Evolutionary conservation across 2,329 filamentous ascomycete genomes (phyloP), one percentile per base, ranked within the genome.

Genomic region (Aspergillus arachidicola): DNA sequence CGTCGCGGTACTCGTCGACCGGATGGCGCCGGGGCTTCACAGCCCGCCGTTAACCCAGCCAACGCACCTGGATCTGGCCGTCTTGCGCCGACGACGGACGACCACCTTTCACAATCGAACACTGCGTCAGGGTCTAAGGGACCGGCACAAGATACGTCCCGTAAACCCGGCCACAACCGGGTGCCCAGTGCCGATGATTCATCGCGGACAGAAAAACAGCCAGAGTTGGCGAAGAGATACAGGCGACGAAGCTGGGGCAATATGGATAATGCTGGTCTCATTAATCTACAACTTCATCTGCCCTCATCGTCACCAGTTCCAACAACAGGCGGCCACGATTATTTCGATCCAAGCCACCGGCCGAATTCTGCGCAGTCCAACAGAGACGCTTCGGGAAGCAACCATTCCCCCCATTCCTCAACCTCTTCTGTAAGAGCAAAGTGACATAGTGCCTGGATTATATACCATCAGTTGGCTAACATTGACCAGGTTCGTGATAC

Each of bases 201-300:
- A 74, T 86, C 88, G 61, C 73, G 92, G 41, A 64, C 65, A 6
- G 74, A 78, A 51, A 73, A 71, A 50, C 71, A 87, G 83, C 82
- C 86, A 21, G 92, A 94, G 32, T 85, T 90, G 41, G 86, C 89
- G 11, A 93, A 91, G 78, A 86, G 92, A 73, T 91, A 93, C 78
- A 86, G 93, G 70, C 88, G 93, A 73, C 88, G 93, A 68, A 97
- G 93, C 79, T 86, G 96, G 80, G 92, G 92, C 68, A 90, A 87
- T 61, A 80, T 90, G 64, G 83, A 85, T 68, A 78, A 77, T 50
- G 73, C 76, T 58, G 74, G 76, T 62, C 71, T 80, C 61, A 73
- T 75, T 34, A 76, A 74, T 58, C 64, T 78, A 43, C 73, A 73
- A 64, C 75, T 73, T 59, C 72, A 72, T 66, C 65, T 71, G 64